phyloP scores from a whole-genome alignment of 2,329 filamentous ascomycete genomes.

The Seiridium cupressi region DNA sequence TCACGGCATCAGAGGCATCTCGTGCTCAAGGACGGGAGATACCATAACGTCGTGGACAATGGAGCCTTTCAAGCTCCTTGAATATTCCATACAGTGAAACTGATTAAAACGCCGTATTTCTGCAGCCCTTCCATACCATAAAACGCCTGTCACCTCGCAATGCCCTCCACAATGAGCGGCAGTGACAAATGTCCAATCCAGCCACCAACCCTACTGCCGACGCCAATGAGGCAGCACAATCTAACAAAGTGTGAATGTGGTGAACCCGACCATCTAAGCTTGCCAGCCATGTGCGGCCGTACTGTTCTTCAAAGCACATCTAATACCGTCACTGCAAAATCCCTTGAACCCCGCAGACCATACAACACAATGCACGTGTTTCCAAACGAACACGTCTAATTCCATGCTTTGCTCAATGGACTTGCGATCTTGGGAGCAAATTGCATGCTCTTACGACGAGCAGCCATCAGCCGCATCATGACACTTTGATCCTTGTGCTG shows the following conservation, averaged over 20 bases:
- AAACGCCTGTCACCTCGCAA: neutral
- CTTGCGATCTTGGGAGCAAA: slow-evolving; percentile 75
- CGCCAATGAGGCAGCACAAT: neutral
- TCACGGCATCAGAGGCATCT: too few species aligned
- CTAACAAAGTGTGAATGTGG: neutral
- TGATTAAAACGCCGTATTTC: neutral
- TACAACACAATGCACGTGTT: too few species aligned
- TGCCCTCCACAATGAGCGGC: neutral
- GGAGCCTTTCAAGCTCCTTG: neutral
- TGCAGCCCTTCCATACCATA: neutral
- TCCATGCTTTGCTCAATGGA: slow-evolving; percentile 62
- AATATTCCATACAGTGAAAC: neutral
- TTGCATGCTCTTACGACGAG: slow-evolving; percentile 73
- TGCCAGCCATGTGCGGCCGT: neutral
- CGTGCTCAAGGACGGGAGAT: neutral
- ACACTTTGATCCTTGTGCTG: slow-evolving; percentile 55
- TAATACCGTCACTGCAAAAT: neutral
- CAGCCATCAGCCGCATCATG: slow-evolving; percentile 65
- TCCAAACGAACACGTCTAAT: slow-evolving; percentile 13
- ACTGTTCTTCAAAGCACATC: neutral
- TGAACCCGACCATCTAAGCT: too few species aligned
- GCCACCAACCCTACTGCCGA: neutral
- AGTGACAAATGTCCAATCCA: too few species aligned
- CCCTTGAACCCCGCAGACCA: too few species aligned
- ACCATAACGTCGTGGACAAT: neutral